Conservation (phyloP, 164 flowering plant species). For the Cinnamomum micranthum region DNA sequence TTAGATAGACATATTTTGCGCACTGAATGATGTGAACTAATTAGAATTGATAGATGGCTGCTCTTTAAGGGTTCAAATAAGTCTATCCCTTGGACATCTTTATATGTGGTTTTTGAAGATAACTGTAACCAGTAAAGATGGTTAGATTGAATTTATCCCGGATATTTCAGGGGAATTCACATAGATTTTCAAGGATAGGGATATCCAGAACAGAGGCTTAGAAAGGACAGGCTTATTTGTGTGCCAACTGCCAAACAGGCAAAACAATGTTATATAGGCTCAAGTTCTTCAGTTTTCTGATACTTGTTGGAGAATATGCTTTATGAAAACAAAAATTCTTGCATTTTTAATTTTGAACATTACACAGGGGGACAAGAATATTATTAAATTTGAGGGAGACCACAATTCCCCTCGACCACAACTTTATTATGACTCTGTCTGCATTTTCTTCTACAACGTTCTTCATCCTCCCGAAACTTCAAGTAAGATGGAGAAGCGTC, state of each 20-base stretch:
- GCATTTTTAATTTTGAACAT: slow-evolving; percentile 4
- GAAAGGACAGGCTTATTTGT: neutral
- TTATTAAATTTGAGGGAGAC: slow-evolving; percentile 91
- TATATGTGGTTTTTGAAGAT: neutral
- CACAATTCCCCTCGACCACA: slow-evolving; percentile 95
- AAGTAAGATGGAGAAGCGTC: slow-evolving; percentile 58
- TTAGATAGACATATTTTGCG: neutral
- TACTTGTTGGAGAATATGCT: neutral
- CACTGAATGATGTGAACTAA: neutral
- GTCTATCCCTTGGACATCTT: neutral
- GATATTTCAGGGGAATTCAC: neutral
- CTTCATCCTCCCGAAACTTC: slow-evolving; percentile 77
- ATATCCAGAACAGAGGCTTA: neutral
- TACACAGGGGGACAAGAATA: slow-evolving; percentile 87
- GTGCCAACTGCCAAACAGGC: neutral
- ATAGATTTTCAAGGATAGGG: neutral
- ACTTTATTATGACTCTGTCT: slow-evolving; percentile 86
- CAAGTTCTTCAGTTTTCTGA: neutral
- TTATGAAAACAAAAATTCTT: neutral
- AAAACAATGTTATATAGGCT: neutral
- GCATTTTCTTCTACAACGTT: slow-evolving; percentile 87
- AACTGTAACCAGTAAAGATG: neutral
- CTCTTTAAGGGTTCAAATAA: neutral
- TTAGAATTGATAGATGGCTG: neutral
- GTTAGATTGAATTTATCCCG: neutral